A percentile compares a stretch with the other conserved stretches of the same genome.
Conservation (phyloP, 2,329 filamentous ascomycete species). For the Podosphaera aphanis region DNA sequence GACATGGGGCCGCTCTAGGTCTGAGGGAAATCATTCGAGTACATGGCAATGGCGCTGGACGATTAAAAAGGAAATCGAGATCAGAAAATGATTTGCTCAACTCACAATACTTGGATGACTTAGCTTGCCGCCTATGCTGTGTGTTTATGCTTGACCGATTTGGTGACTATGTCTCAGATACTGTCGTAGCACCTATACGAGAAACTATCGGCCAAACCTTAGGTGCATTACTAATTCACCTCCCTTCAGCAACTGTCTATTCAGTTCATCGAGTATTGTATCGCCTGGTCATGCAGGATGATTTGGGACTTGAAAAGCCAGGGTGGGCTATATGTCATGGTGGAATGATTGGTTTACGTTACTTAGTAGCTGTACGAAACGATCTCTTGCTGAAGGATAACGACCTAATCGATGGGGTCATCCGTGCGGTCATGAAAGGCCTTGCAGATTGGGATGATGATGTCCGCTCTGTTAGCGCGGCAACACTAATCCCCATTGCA, state of each 20-base stretch:
- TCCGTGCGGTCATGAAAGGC: conserved; percentile 84
- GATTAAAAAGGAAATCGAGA: conserved; percentile 43
- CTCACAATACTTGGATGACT: conserved; percentile 70
- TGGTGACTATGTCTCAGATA: conserved; percentile 93
- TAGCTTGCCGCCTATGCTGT: conserved; percentile 83
- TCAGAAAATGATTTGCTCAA: conserved; percentile 61
- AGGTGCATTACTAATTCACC: conserved; percentile 66
- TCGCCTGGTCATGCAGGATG: conserved; percentile 76
- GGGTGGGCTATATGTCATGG: conserved; percentile 93
- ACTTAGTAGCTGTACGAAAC: conserved; percentile 84
- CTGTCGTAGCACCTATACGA: conserved; percentile 82
- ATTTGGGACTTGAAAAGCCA: conserved; percentile 47
- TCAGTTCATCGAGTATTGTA: conserved; percentile 67
- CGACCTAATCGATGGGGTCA: conserved; percentile 76
- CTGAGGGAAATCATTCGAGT: conserved; percentile 74
- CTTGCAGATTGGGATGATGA: conserved; percentile 81
- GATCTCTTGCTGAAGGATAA: conserved; percentile 68
- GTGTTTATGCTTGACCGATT: conserved; percentile 96
- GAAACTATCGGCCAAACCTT: conserved; percentile 89
- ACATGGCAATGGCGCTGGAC: conserved; percentile 76
- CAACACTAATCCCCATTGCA: conserved; percentile 89
- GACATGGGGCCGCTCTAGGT: conserved; percentile 89
- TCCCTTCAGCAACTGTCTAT: conserved; percentile 57
- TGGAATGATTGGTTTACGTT: conserved; percentile 89
- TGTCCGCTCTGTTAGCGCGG: conserved; percentile 86